phyloP scores from a whole-genome alignment of 495 filamentous ascomycete genomes.

The Penicillium robsamsonii region DNA sequence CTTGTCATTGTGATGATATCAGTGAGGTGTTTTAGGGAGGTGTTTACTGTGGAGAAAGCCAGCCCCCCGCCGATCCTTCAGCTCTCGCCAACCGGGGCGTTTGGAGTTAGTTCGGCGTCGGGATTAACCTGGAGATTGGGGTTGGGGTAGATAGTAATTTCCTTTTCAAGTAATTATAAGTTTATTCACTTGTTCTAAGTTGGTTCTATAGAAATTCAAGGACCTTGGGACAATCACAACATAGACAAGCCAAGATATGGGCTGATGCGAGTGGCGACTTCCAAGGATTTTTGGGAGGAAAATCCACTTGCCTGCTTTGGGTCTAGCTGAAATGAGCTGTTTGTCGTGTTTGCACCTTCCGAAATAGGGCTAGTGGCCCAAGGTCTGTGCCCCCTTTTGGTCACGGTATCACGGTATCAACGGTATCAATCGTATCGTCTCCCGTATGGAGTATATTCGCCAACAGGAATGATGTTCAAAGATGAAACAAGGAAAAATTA shows the following conservation, averaged over 20 bases:
- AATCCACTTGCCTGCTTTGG: not conserved
- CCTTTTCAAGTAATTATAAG: not conserved
- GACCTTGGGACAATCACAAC: too few species aligned
- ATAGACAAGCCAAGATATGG: not conserved
- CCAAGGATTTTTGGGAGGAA: not conserved
- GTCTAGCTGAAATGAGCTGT: not conserved
- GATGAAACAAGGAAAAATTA: not conserved
- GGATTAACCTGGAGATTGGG: not conserved
- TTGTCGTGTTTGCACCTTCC: slow-evolving; percentile 14
- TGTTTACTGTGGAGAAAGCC: slow-evolving; percentile 10
- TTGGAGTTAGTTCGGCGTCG: slow-evolving; percentile 9
- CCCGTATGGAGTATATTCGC: not conserved
- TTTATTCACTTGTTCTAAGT: not conserved
- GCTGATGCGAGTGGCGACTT: not conserved
- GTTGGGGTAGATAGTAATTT: not conserved
- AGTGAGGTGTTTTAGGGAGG: slow-evolving; percentile 3
- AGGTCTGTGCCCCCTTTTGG: slow-evolving; percentile 6
- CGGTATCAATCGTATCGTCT: not conserved
- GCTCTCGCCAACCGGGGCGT: not conserved
- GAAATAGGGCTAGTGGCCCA: slow-evolving; percentile 10
- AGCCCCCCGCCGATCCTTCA: slow-evolving; percentile 7
- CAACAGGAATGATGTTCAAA: not conserved
- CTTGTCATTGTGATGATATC: slow-evolving; percentile 3
- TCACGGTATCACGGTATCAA: slow-evolving; percentile 1
- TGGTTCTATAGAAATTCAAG: too few species aligned